phyloP scores from a whole-genome alignment of 192 early-diverging fungal species.

The Umbelopsis sp. region DNA sequence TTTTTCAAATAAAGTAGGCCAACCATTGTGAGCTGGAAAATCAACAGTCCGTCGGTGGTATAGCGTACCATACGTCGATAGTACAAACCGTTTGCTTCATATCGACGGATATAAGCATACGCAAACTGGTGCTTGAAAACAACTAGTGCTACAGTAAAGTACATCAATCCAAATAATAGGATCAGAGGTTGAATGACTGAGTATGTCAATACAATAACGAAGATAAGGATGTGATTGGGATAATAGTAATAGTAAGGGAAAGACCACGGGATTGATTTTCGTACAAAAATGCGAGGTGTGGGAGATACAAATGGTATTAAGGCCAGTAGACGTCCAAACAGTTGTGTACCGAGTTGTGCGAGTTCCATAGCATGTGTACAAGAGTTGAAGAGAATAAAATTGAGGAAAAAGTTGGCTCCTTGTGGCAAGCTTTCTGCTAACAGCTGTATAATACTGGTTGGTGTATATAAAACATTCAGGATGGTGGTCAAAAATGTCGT shows the following conservation, averaged over 20 bases:
- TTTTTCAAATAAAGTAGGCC: slow-evolving; percentile 56
- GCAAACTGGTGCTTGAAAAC: slow-evolving; percentile 67
- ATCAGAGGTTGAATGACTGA: slow-evolving; percentile 63
- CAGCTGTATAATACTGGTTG: slow-evolving; percentile 51
- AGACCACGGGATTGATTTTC: slow-evolving; percentile 50
- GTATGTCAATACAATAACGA: slow-evolving; percentile 66
- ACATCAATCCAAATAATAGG: slow-evolving; percentile 53
- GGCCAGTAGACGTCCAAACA: slow-evolving; percentile 53
- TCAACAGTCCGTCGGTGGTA: slow-evolving; percentile 56
- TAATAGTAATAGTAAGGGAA: slow-evolving; percentile 69
- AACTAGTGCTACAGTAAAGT: slow-evolving; percentile 54
- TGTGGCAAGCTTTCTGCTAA: slow-evolving; percentile 55
- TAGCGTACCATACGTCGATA: slow-evolving; percentile 59
- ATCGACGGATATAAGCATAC: slow-evolving; percentile 61
- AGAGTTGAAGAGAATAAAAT: slow-evolving; percentile 63
- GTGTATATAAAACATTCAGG: slow-evolving; percentile 47
- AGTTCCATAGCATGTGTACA: slow-evolving; percentile 62
- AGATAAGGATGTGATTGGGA: slow-evolving; percentile 58
- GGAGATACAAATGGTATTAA: slow-evolving; percentile 48
- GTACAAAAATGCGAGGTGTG: slow-evolving; percentile 57
- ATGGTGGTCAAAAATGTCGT: slow-evolving; percentile 57
- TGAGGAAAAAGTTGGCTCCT: slow-evolving; percentile 65
- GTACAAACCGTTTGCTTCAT: slow-evolving; percentile 59
- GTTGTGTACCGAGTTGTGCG: slow-evolving; percentile 58
- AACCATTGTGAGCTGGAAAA: slow-evolving; percentile 62